phyloP scores from a whole-genome alignment of 1,284 basidiomycete species.

The Ganoderma lucidum region DNA sequence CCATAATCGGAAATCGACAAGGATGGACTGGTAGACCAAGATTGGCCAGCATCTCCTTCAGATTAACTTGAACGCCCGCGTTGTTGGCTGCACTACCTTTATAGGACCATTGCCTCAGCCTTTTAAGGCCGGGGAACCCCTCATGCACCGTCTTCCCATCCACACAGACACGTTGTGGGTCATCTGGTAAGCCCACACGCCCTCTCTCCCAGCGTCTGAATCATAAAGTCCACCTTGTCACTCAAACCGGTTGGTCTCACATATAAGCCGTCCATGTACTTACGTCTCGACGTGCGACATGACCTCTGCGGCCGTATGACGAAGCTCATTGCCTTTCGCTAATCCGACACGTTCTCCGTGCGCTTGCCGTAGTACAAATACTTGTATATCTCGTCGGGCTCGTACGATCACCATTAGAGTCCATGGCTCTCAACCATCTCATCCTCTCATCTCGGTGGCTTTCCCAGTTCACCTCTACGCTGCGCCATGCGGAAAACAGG shows the following conservation, averaged over 20 bases:
- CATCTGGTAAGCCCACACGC: background rate
- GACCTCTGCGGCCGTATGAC: background rate
- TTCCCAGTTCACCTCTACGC: conserved; percentile 46
- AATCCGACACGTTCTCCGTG: background rate
- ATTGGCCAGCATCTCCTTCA: no score
- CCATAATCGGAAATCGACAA: no score
- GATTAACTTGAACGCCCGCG: no score
- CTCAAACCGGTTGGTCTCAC: background rate
- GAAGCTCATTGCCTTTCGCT: no score
- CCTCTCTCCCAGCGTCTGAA: background rate
- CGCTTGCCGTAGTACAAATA: background rate
- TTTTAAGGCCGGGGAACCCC: no score
- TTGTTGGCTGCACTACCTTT: no score
- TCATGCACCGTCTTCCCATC: background rate
- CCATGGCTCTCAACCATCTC: conserved; percentile 19
- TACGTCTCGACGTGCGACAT: background rate
- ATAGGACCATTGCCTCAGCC: no score
- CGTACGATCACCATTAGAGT: background rate
- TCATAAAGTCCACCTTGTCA: background rate
- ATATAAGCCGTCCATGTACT: background rate
- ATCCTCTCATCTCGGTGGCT: conserved; percentile 55
- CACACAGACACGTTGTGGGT: background rate
- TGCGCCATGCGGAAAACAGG: conserved; percentile 44
- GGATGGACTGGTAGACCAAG: no score
- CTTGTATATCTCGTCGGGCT: no score